A percentile compares a stretch with the other conserved stretches of the same genome.
Conservation (phyloP, 2,329 filamentous ascomycete genomes). For the Penicillium sclerotigenum region DNA sequence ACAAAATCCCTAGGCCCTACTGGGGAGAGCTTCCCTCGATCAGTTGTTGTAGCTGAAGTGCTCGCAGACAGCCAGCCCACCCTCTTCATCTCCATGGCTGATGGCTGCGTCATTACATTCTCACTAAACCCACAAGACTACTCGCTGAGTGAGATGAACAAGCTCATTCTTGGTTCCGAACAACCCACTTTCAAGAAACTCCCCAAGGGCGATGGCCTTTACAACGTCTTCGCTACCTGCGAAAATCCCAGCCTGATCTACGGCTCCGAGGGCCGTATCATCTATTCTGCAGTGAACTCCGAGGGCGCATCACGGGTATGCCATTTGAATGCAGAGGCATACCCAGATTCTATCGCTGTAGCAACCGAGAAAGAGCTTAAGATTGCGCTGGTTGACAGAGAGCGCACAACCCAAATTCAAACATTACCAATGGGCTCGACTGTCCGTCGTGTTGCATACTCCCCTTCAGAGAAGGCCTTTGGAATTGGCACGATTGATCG, state of each 20-base stretch:
- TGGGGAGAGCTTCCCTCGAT: conserved; percentile 75
- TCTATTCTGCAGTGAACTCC: conserved; percentile 91
- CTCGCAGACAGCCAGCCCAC: conserved; percentile 66
- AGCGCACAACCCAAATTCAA: conserved; percentile 84
- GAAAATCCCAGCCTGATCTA: conserved; percentile 95
- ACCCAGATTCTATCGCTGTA: conserved; percentile 74
- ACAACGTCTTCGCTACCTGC: conserved; percentile 86
- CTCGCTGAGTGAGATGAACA: conserved; percentile 69
- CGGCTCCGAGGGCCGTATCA: conserved; percentile 76
- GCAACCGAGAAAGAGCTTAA: conserved; percentile 74
- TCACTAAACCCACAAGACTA: conserved; percentile 62
- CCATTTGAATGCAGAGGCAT: conserved; percentile 76
- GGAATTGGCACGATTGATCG: conserved; percentile 82
- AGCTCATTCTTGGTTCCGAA: conserved; percentile 78
- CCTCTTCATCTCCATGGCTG: conserved; percentile 84
- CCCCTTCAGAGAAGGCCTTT: conserved; percentile 72
- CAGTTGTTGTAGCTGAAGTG: conserved; percentile 74
- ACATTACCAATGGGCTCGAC: conserved; percentile 76
- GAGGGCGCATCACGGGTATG: conserved; percentile 80
- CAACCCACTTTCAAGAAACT: conserved; percentile 78
- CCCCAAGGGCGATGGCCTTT: conserved; percentile 63
- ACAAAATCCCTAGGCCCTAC: conserved; percentile 63
- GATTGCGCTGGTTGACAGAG: conserved; percentile 76
- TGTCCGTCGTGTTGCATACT: conserved; percentile 83
- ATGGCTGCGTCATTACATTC: conserved; percentile 86